Conservation (phyloP, 169 alveolate species). For the Plasmodium knowlesi region DNA sequence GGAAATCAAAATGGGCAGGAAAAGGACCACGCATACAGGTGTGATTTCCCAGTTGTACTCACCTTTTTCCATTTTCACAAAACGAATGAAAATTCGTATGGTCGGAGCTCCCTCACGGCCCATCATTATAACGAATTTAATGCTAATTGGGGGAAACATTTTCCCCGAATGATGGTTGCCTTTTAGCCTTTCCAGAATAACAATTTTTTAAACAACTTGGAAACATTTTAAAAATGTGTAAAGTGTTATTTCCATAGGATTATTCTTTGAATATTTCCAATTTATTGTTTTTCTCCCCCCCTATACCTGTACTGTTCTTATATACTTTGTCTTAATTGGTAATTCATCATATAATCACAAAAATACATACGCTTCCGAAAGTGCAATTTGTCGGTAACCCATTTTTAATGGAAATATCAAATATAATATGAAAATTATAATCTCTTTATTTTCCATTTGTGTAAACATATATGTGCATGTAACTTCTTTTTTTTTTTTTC, state of each 20-base stretch:
- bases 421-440: not conserved
- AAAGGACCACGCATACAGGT: not conserved
- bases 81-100: not conserved
- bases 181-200: not conserved
- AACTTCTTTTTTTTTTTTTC: not conserved
- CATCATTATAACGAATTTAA: not conserved
- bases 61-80: not conserved
- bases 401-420: not conserved
- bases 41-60: not conserved
- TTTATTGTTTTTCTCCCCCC: not conserved
- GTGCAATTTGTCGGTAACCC: not conserved
- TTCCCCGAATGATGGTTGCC: not conserved
- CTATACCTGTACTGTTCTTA: not conserved
- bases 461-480: not conserved
- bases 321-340: not conserved
- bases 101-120: not conserved
- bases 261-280: slow-evolving; percentile 16
- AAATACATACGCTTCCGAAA: not conserved
- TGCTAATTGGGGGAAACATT: not conserved
- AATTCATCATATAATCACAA: not conserved
- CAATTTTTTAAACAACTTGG: not conserved
- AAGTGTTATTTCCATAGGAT: not conserved
- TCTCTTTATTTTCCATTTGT: not conserved
- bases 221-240: not conserved
- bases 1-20: not conserved